Evolutionary conservation across 176 grass and related monocot species (phyloP), one percentile per base, ranked within the genome.

Genomic region (Raddia distichophylla): DNA sequence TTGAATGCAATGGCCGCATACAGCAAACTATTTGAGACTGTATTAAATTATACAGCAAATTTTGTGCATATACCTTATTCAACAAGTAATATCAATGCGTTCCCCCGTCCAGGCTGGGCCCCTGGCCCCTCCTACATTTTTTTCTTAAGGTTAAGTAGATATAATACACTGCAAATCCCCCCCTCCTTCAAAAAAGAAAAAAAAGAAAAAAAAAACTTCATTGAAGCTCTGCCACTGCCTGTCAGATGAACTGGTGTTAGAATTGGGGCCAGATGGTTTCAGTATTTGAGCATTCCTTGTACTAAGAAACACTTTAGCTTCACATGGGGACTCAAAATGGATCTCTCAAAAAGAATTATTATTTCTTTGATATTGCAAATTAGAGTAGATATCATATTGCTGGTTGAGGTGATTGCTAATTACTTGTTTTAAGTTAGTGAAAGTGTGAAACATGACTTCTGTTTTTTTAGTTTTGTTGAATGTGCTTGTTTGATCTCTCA

Each of bases 381-480:
- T 80, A 55, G 13, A 67, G 6, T 27, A 51, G 17, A 27, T 60
- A 74, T 9, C 32, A 67, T 9, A 66, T 80, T 81, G 32, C 72
- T 84, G 7, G 20, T 55, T 52, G 56, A 58, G 8, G 57, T 60
- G 61, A 3, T 37, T 74, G 67, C 43, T 67, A 67, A 5, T 74
- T 81, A 48, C 34, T 50, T 49, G 17, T 19, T 79, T 43, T 33
- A 37, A 40, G 58, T 62, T 74, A 64, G 11, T 8, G 3, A 67
- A 10, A 47, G 5, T 56, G 66, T 46, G n/a, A 13, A 55, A 75
- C 3, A 49, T 2, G 40, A 27, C 56, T 77, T 40, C 42, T 11
- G 37, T 76, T 67, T 11, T 11, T 75, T 73, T 52, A 52, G 18
- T 67, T 76, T 59, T 51, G 44, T 77, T 68, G 42, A 84, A 10